Percentiles rank a stretch among this genome's conserved stretches.
phyloP scores from a whole-genome alignment of 805 yeast genomes.

The Metschnikowia baotianmanensis region DNA sequence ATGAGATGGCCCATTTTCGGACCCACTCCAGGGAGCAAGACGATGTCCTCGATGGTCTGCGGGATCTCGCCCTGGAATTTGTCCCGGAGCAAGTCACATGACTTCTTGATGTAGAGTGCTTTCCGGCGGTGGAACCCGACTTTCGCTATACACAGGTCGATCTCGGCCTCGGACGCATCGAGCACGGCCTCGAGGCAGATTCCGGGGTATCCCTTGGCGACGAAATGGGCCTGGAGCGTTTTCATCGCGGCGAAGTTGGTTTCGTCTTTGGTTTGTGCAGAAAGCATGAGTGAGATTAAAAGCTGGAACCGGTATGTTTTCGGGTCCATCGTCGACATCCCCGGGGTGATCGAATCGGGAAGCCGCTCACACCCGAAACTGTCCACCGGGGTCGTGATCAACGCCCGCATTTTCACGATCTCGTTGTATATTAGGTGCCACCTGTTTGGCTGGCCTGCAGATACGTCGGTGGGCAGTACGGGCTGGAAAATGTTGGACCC shows the following conservation, averaged over 20 bases:
- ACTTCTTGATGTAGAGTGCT: conserved; percentile 62
- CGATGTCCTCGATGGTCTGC: conserved; percentile 58
- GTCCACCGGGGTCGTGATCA: conserved; percentile 81
- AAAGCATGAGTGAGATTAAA: conserved; percentile 76
- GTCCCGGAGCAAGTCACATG: conserved; percentile 52
- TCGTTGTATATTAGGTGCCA: conserved; percentile 58
- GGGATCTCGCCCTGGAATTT: conserved; percentile 71
- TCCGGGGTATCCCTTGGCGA: conserved; percentile 43
- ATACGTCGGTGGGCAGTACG: conserved; percentile 9
- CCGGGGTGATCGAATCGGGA: conserved; percentile 43
- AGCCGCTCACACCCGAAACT: conserved; percentile 77
- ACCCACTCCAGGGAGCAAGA: conserved; percentile 85
- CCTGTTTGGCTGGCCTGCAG: conserved; percentile 23
- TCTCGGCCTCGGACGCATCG: conserved; percentile 48
- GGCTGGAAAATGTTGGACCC: conserved; percentile 15
- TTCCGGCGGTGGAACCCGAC: conserved; percentile 89
- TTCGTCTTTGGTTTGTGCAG: conserved; percentile 92
- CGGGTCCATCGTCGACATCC: conserved; percentile 33
- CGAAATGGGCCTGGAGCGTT: conserved; percentile 50
- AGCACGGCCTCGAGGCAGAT: conserved; percentile 54
- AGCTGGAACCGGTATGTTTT: conserved; percentile 63
- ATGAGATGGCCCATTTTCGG: conserved; percentile 91
- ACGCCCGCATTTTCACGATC: conserved; percentile 63
- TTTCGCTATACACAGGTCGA: conserved; percentile 66
- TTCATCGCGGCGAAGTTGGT: conserved; percentile 72